A percentile compares a stretch with the other conserved stretches of the same genome.
phyloP scores from a whole-genome alignment of 306 rosid species.

The Ceratonia siliqua region DNA sequence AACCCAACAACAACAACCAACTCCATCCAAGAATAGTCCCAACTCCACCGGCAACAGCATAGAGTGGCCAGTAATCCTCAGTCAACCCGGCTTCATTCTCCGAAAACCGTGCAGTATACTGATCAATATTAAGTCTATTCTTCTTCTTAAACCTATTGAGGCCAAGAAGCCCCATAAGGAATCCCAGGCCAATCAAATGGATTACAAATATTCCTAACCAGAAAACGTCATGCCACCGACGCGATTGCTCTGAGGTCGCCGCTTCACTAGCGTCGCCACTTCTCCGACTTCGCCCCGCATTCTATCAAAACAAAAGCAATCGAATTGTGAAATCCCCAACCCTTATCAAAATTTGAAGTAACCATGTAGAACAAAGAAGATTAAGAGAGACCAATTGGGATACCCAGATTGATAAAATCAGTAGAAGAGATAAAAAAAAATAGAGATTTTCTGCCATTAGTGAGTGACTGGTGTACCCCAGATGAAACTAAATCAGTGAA shows the following conservation, averaged over 20 bases:
- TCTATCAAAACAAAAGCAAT: slow-evolving; percentile 36
- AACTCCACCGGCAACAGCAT: slow-evolving; percentile 81
- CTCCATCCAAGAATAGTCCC: slow-evolving; percentile 80
- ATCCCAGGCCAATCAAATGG: slow-evolving; percentile 74
- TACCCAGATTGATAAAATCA: neutral
- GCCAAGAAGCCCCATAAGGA: slow-evolving; percentile 67
- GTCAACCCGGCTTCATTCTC: slow-evolving; percentile 72
- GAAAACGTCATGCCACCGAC: slow-evolving; percentile 88
- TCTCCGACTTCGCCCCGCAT: slow-evolving; percentile 50
- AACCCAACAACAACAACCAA: slow-evolving; percentile 82
- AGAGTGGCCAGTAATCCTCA: slow-evolving; percentile 85
- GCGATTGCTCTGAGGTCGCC: slow-evolving; percentile 54
- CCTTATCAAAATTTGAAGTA: neutral
- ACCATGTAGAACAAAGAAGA: neutral
- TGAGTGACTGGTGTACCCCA: neutral
- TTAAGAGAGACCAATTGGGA: neutral
- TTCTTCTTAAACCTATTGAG: slow-evolving; percentile 74
- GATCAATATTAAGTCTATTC: slow-evolving; percentile 80
- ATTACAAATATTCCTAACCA: slow-evolving; percentile 74
- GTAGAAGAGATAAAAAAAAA: neutral
- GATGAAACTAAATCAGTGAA: neutral
- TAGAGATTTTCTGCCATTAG: neutral
- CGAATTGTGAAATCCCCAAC: neutral
- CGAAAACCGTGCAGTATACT: slow-evolving; percentile 54
- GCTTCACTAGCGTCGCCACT: slow-evolving; percentile 50